Conservation (phyloP, 495 filamentous ascomycete genomes). For the Penicillium verhagenii region DNA sequence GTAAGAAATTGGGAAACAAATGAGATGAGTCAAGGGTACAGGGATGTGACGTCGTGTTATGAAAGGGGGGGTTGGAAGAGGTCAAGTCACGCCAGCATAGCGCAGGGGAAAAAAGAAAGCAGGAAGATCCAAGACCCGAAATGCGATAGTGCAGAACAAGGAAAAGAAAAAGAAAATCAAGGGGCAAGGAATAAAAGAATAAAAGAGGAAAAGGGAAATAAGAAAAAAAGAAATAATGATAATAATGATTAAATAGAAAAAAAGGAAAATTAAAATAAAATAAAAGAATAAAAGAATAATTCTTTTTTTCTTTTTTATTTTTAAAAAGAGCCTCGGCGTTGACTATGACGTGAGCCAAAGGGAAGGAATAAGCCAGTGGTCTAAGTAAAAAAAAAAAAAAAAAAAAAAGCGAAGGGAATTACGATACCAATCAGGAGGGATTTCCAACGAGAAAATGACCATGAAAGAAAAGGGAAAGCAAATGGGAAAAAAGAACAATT, state of each 20-base stretch:
- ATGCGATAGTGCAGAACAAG: slow-evolving; percentile 15
- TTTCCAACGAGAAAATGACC: slow-evolving; percentile 4
- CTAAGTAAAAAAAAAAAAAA: slow-evolving; percentile 10
- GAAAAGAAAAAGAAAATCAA: slow-evolving; percentile 10
- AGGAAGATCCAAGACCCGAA: slow-evolving; percentile 29
- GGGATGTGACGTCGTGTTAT: slow-evolving; percentile 38
- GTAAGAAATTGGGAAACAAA: slow-evolving; percentile 18
- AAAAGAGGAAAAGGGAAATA: slow-evolving; percentile 5
- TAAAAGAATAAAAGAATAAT: slow-evolving; percentile 16
- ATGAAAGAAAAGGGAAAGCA: neutral
- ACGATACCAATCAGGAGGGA: slow-evolving; percentile 7
- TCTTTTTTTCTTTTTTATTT: too few relatives aligned
- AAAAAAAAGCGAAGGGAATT: too few relatives aligned
- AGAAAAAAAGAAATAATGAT: slow-evolving; percentile 15
- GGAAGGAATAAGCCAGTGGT: neutral
- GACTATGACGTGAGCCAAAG: slow-evolving; percentile 38
- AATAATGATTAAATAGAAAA: slow-evolving; percentile 8
- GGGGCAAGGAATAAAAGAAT: slow-evolving; percentile 4
- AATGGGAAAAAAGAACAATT: slow-evolving; percentile 15
- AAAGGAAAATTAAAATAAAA: slow-evolving; percentile 6
- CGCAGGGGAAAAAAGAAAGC: slow-evolving; percentile 28
- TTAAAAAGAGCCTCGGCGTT: slow-evolving; percentile 27
- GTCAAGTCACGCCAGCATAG: slow-evolving; percentile 31
- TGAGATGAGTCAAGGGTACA: slow-evolving; percentile 32
- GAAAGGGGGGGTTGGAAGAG: slow-evolving; percentile 22